Conservation (phyloP, 176 grass and related monocot species). For the Thalia dealbata region DNA sequence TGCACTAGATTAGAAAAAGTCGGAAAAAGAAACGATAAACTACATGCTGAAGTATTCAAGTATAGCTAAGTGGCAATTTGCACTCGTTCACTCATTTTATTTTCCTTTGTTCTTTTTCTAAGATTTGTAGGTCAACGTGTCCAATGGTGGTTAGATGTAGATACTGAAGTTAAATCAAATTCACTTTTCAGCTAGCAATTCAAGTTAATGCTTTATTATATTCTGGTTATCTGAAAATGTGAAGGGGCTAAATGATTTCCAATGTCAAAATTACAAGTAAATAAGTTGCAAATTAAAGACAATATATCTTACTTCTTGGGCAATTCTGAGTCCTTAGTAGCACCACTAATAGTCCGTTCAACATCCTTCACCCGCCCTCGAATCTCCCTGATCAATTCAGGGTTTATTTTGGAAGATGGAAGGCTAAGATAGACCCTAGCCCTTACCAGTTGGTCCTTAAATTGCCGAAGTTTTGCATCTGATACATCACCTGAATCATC, state of each 20-base stretch:
- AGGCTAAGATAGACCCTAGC: slow-evolving; percentile 60
- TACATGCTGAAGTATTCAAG: neutral
- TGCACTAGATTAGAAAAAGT: slow-evolving; percentile 35
- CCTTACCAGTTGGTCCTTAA: slow-evolving; percentile 68
- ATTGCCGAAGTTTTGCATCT: slow-evolving; percentile 39
- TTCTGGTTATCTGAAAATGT: neutral
- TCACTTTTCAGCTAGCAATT: neutral
- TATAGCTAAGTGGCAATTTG: neutral
- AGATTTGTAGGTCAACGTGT: neutral
- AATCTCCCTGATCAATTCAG: slow-evolving; percentile 54
- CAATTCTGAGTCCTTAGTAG: slow-evolving; percentile 45
- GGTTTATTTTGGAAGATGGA: slow-evolving; percentile 56
- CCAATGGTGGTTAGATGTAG: neutral
- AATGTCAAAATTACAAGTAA: slow-evolving; percentile 4
- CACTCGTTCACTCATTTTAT: neutral
- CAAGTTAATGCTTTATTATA: neutral
- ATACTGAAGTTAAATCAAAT: neutral
- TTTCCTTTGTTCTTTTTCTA: neutral
- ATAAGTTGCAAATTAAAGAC: slow-evolving; percentile 14
- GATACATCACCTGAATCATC: slow-evolving; percentile 17
- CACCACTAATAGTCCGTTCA: slow-evolving; percentile 46
- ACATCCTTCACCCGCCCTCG: slow-evolving; percentile 54
- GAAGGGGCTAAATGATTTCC: neutral
- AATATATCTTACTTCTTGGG: slow-evolving; percentile 48
- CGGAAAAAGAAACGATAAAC: neutral